Evolutionary conservation across 768 basidiomycete species (phyloP), one percentile per base, ranked within the genome.

Genomic region (Russula virescens): DNA sequence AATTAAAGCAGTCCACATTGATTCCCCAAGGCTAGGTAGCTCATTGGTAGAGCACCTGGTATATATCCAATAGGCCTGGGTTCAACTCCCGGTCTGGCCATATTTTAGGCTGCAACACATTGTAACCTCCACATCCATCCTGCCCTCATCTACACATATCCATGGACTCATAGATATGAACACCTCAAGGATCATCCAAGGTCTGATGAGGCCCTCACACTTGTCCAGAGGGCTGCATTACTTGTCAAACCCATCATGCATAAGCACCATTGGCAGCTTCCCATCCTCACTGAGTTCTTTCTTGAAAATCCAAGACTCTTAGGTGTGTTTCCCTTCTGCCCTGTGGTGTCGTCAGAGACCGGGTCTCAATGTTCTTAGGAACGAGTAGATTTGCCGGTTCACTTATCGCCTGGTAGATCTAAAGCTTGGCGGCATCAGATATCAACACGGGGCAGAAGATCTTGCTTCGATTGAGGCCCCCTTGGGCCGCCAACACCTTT

Each of bases 181-280:
- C 85, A 90, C 71, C 79, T 94, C 65, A 88, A 84, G 64, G 81
- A 80, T 61, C 80, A 79, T 69, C 86, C 86, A 43, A 81, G 83
- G 67, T 81, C 84, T 47, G 83, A 88, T 65, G 79, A 82, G 43
- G 91, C 92, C 19, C 77, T 91, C 47, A 72, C 77, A 18, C 77
- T 89, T 70, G 79, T 94, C 42, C 81, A 88, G 67, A 80, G 80
- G 64, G 79, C 90, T 34, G 86, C 88, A 0, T 85, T 86, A 1
- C 79, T 91, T 52, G 92, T 96, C 54, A 95, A 94, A 73, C 95
- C 95, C 8, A 93, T 98, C 66, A 97, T 97, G 94, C 79, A 85
- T 60, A 91, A 87, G 67, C 87, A 88, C 68, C 75, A 75, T 5
- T 98, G 94, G 94, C 78, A 80, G 28, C 77, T 93, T 28, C 88